Conservation (phyloP, 768 basidiomycete genomes). For the Termitomyces sp. region DNA sequence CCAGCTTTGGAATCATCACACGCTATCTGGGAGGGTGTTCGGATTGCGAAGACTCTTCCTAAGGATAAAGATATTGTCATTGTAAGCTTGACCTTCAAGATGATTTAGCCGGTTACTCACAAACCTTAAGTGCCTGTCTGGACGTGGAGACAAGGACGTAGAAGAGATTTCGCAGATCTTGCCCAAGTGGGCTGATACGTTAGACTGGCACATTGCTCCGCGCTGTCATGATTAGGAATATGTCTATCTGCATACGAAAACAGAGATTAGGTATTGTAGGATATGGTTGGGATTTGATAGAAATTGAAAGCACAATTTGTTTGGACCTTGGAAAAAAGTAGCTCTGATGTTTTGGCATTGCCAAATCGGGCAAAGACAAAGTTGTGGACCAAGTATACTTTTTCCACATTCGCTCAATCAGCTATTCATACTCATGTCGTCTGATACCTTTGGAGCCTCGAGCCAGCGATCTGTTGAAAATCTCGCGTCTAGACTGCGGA, state of each 20-base stretch:
- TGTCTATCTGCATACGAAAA: not conserved
- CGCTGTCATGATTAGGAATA: constrained; percentile 18
- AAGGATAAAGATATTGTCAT: constrained; percentile 87
- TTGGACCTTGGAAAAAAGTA: not conserved
- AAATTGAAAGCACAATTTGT: not conserved
- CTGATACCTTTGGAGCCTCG: constrained; percentile 26
- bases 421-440: constrained; percentile 28
- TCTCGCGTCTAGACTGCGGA: constrained; percentile 61
- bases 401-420: not conserved
- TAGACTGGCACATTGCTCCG: constrained; percentile 84
- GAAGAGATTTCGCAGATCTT: constrained; percentile 92
- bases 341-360: not conserved
- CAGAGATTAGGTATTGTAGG: not conserved
- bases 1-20: constrained; percentile 92
- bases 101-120: not conserved
- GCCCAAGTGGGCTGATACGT: constrained; percentile 90
- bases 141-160: constrained; percentile 97
- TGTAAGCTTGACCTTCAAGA: constrained; percentile 42
- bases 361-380: constrained; percentile 9
- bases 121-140: constrained; percentile 71
- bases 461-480: constrained; percentile 60
- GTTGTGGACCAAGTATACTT: not conserved
- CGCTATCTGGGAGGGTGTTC: constrained; percentile 89
- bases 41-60: constrained; percentile 76
- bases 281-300: not conserved